Evolutionary conservation across 148 eudicot species (phyloP), one percentile per base, ranked within the genome.

Genomic region (Rhododendron williamsianum): DNA sequence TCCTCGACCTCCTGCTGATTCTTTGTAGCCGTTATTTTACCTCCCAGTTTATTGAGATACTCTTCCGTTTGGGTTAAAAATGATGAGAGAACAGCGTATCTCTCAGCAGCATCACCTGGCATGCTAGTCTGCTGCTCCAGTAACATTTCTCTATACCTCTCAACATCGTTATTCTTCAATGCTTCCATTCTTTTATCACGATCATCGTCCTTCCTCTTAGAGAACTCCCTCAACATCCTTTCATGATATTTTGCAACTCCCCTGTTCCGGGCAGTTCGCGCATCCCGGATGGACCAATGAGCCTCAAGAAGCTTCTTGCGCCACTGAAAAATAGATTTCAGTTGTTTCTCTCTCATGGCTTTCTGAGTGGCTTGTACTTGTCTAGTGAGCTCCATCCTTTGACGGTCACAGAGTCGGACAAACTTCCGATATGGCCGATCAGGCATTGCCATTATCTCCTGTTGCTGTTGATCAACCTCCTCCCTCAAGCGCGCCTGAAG

Each of bases 221-320:
- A 97, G 85, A 94, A 97, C 89, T 97, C 99, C 91, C 95, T 93
- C 87, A 95, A 89, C 99, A 95, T 94, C 85, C 93, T 94, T 85
- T 97, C 99, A 86, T 97, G 99, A 87, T 97, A 97, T 85, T 95
- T 97, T 78, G 97, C 98, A 76, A 95, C 98, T 85, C 99, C 99
- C 87, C 98, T 92, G 84, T 97, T 97, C 45, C 98, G 98, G 63
- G 98, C 93, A 85, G 99, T 97, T 74, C 99, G 91, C 49, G 98
- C 98, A 92, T 97, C 99, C 84, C 99, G 96, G 63, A 95, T 94
- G 69, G 91, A 96, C 99, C 99, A 97, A 85, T 97, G 99, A 41
- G 96, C 90, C 90, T 97, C 99, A 58, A 95, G 93, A 87, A 97
- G 98, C 93, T 94, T 97, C 93, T 97, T 97, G 52, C 99, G 97